phyloP scores from a whole-genome alignment of 768 basidiomycete species.

The Leccinum broughii region DNA sequence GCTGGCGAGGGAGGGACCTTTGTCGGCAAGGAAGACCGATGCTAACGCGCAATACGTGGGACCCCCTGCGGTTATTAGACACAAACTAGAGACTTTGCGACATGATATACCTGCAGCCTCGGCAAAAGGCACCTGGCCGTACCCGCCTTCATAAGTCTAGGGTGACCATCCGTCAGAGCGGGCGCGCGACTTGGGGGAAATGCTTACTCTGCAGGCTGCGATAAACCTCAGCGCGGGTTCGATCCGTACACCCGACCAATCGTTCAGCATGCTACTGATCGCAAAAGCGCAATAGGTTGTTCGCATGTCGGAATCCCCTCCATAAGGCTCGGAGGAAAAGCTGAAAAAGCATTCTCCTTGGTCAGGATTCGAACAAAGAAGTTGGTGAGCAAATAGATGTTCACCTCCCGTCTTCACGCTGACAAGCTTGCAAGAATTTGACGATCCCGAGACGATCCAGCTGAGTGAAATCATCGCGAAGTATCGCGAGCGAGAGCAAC shows the following conservation, averaged over 20 bases:
- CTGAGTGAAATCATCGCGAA: conserved; percentile 79
- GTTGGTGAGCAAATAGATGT: conserved; percentile 10
- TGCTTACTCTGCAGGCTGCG: conserved; percentile 65
- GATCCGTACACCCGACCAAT: conserved; percentile 75
- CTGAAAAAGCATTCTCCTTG: conserved; percentile 36
- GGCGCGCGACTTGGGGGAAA: not conserved
- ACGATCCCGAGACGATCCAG: conserved; percentile 72
- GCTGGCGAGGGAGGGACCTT: conserved; percentile 27
- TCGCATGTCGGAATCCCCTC: conserved; percentile 75
- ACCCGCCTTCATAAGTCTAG: conserved; percentile 93
- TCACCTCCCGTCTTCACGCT: conserved; percentile 82
- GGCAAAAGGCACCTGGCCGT: conserved; percentile 74
- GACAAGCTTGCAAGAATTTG: conserved; percentile 67
- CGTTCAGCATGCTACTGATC: conserved; percentile 73
- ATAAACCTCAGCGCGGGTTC: conserved; percentile 64
- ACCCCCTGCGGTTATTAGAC: conserved; percentile 56
- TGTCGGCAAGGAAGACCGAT: conserved; percentile 54
- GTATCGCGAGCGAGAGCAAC: conserved; percentile 75
- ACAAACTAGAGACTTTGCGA: not conserved
- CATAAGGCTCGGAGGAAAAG: conserved; percentile 69
- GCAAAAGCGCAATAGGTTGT: conserved; percentile 88
- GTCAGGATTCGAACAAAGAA: conserved; percentile 4
- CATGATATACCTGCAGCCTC: conserved; percentile 76
- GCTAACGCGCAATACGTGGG: conserved; percentile 93
- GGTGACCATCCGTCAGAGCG: conserved; percentile 3